Percentiles rank a stretch among this genome's conserved stretches.
phyloP scores from a whole-genome alignment of 2,329 filamentous ascomycete species.

The Beauveria pseudobassiana region DNA sequence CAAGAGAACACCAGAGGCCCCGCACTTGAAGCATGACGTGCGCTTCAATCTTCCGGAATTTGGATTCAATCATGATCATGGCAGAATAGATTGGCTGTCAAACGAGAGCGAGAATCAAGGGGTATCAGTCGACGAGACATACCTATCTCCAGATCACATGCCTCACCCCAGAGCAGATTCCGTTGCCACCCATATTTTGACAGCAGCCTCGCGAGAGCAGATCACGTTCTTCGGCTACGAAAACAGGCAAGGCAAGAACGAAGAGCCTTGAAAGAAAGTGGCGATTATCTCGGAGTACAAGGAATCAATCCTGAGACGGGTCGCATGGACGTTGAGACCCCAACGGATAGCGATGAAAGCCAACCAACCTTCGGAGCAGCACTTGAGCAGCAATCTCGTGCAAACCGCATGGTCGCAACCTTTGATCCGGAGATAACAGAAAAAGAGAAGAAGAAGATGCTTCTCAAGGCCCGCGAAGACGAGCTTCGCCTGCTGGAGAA shows the following conservation, averaged over 20 bases:
- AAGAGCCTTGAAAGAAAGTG: constrained; percentile 42
- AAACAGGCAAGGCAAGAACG: constrained; percentile 29
- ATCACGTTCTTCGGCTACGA: constrained; percentile 24
- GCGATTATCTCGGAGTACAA: constrained; percentile 52
- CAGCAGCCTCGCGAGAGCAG: constrained; percentile 12
- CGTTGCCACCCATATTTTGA: constrained; percentile 6
- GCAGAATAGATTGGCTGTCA: background rate
- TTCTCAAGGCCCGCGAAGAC: constrained; percentile 23
- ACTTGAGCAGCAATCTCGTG: constrained; percentile 25
- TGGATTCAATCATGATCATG: background rate
- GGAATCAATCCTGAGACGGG: constrained; percentile 52
- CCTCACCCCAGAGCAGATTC: background rate
- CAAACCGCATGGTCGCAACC: constrained; percentile 23
- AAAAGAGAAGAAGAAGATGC: constrained; percentile 30
- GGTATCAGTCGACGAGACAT: background rate
- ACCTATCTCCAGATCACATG: background rate
- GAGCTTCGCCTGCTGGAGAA: constrained; percentile 36
- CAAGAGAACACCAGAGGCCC: background rate
- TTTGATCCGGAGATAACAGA: constrained; percentile 28
- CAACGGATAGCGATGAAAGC: constrained; percentile 39
- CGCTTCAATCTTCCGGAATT: constrained; percentile 1
- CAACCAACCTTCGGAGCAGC: constrained; percentile 17
- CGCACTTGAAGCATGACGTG: background rate
- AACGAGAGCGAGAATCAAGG: background rate
- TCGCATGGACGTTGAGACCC: constrained; percentile 42